Percentiles rank a stretch among this genome's conserved stretches.
Evolutionary conservation across 768 basidiomycete genomes (phyloP).

Genomic region (Neoboletus brunneissimus): DNA sequence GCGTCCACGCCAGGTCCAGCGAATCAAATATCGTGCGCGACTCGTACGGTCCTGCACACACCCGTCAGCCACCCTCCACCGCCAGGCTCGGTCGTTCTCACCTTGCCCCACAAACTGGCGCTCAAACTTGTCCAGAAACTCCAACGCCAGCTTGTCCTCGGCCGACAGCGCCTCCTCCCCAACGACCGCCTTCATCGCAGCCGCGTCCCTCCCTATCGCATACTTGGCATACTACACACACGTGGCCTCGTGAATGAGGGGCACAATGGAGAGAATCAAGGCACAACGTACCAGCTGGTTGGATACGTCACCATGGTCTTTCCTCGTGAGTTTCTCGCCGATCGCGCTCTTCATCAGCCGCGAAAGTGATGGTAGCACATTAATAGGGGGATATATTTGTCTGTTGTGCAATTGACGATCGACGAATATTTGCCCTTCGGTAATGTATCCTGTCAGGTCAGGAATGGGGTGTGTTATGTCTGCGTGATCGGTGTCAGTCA

Average conservation of each 20-base stretch:
- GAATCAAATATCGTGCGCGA: constrained; percentile 96
- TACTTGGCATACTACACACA: constrained; percentile 90
- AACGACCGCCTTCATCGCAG: constrained; percentile 98
- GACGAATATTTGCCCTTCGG: constrained; percentile 98
- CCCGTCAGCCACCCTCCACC: constrained; percentile 2
- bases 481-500: constrained; percentile 37
- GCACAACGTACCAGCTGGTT: constrained; percentile 83
- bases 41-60: constrained; percentile 77
- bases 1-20: constrained; percentile 93
- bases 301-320: constrained; percentile 98
- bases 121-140: constrained; percentile 98
- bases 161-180: constrained; percentile 94
- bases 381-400: constrained; percentile 99
- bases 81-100: constrained; percentile 24
- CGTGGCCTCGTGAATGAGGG: constrained; percentile 17
- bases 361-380: constrained; percentile 96
- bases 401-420: constrained; percentile 96
- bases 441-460: constrained; percentile 98
- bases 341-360: constrained; percentile 99
- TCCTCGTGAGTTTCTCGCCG: constrained; percentile 94
- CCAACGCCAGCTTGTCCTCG: constrained; percentile 95
- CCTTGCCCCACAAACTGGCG: constrained; percentile 97
- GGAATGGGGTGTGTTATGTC: constrained; percentile 99
- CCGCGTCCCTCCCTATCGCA: constrained; percentile 95
- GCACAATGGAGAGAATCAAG: constrained; percentile 17